Conservation (phyloP, 768 basidiomycete genomes). For the Suillus fuscotomentosus region DNA sequence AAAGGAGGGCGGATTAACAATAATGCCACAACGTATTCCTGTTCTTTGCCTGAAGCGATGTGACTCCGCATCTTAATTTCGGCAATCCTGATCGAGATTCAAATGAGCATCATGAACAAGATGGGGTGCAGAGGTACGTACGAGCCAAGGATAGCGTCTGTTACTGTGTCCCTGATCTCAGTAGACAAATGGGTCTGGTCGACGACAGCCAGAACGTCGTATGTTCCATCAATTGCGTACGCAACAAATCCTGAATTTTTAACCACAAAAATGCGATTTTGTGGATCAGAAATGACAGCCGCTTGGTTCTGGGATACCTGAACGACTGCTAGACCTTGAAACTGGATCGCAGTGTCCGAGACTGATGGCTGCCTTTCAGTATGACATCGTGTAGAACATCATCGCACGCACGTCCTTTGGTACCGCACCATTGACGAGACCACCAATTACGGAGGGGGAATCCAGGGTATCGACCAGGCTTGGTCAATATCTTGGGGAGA, state of each 20-base stretch:
- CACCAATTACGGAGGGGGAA: constrained; percentile 83
- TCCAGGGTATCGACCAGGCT: constrained; percentile 74
- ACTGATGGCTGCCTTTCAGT: constrained; percentile 38
- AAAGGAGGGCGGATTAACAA: constrained; percentile 44
- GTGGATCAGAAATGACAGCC: constrained; percentile 75
- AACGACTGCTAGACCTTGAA: constrained; percentile 78
- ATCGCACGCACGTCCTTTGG: constrained; percentile 55
- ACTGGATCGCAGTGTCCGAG: constrained; percentile 80
- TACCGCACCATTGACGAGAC: constrained; percentile 73
- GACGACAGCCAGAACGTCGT: constrained; percentile 72
- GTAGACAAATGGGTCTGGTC: constrained; percentile 79
- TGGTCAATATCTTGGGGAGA: constrained; percentile 70
- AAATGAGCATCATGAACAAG: constrained; percentile 5
- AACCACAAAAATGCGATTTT: constrained; percentile 77
- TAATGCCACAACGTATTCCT: constrained; percentile 75
- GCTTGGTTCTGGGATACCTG: constrained; percentile 87
- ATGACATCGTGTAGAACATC: not conserved
- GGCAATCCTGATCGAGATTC: constrained; percentile 43
- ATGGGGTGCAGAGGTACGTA: constrained; percentile 15
- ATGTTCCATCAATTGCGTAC: constrained; percentile 76
- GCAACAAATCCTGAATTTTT: constrained; percentile 80
- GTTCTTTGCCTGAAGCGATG: constrained; percentile 39
- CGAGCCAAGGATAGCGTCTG: constrained; percentile 61
- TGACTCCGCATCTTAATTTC: constrained; percentile 78
- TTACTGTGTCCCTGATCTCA: constrained; percentile 58